These are phyloP conservation scores for Aspergillus hiratsukae DNA, from an alignment of 2,329 filamentous ascomycete species.

Conservation along the genomic window DNA sequence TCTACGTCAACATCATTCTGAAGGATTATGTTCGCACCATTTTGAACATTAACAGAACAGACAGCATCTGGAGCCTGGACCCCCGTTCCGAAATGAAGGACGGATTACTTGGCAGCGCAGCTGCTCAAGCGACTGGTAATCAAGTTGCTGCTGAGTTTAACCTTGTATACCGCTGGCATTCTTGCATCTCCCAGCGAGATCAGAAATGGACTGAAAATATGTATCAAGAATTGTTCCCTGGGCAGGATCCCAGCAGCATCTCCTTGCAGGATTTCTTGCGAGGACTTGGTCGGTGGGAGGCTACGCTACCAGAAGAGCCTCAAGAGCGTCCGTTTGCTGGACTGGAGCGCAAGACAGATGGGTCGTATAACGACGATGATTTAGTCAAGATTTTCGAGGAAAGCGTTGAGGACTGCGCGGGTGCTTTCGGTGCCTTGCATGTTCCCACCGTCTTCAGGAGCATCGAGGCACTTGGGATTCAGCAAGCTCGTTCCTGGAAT, in stretches of 20 bases:
- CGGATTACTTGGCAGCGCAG: slow-evolving; percentile 41
- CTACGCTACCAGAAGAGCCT: slow-evolving; percentile 41
- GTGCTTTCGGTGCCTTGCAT: slow-evolving; percentile 56
- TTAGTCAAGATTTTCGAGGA: slow-evolving; percentile 53
- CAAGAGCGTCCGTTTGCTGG: slow-evolving; percentile 47
- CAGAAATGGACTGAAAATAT: slow-evolving; percentile 58
- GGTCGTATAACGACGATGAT: slow-evolving; percentile 55
- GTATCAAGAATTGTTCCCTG: slow-evolving; percentile 47
- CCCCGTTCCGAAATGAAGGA: slow-evolving; percentile 57
- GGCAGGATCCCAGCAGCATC: slow-evolving; percentile 32
- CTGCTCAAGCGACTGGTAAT: slow-evolving; percentile 58
- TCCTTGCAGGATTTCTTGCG: slow-evolving; percentile 37
- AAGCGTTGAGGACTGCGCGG: slow-evolving; percentile 58
- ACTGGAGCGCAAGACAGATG: slow-evolving; percentile 46
- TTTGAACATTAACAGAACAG: slow-evolving; percentile 55
- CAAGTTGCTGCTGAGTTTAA: slow-evolving; percentile 67
- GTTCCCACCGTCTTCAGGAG: slow-evolving; percentile 56
- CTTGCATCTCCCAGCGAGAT: slow-evolving; percentile 56
- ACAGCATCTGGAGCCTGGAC: slow-evolving; percentile 60
- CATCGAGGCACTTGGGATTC: slow-evolving; percentile 61
- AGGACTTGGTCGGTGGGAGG: slow-evolving; percentile 40
- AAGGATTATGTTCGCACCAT: slow-evolving; percentile 60
- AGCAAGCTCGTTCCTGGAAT: slow-evolving; percentile 59
- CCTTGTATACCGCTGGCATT: slow-evolving; percentile 63
- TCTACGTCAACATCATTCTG: slow-evolving; percentile 54